Base-by-base conservation (phyloP, 352 stramenopile genomes). In the Globisporangium parvum region DNA sequence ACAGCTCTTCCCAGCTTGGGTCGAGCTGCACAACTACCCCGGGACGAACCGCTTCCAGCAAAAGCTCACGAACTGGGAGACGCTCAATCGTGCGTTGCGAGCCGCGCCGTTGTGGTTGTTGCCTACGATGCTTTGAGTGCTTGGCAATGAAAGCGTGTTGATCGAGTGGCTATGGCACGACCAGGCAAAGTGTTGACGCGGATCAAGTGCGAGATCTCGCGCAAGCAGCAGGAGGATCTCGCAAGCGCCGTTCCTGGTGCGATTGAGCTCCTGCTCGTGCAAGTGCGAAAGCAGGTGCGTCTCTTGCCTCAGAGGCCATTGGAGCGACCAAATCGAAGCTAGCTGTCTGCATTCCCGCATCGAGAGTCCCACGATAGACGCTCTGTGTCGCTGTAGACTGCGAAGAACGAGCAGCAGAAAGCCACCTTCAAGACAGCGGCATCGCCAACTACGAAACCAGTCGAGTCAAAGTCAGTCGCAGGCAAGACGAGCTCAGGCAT, bases 21-120 rank as follows among this genome's bases (percentile, higher is more conserved):
- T 80, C 17, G 64, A 81, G 23, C 59, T 73, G 18, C 69, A 85
- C 40, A 81, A 81, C 55, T 81, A 81, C 40, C 62, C 70, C 1
- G 64, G 65, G 6, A 63, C 74, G 1, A 53, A 70, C 51, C 62
- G 65, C 6, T 64, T 80, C 44, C 64, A 80, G 57, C 74, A 81
- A 47, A 85, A 85, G 45, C 45, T 76, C 28, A 59, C 58, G 46
- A 85, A 85, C 65, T 85, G 74, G 74, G 74, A 85, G 42, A 68
- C 68, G 5, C 60, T 85, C 18, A 85, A 85, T 21, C 70, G 74
- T 84, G 48, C 39, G 74, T 52, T 28, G 6, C 21, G 9, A 11
- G 11, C n/a, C 37, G 53, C 39, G 18, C 14, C 5, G 6, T 45
- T 11, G 12, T 18, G 4, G 12, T 20, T 17, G 6, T n/a, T 24